phyloP scores from a whole-genome alignment of 2,329 filamentous ascomycete genomes.

The Proliferodiscus dingleyae region DNA sequence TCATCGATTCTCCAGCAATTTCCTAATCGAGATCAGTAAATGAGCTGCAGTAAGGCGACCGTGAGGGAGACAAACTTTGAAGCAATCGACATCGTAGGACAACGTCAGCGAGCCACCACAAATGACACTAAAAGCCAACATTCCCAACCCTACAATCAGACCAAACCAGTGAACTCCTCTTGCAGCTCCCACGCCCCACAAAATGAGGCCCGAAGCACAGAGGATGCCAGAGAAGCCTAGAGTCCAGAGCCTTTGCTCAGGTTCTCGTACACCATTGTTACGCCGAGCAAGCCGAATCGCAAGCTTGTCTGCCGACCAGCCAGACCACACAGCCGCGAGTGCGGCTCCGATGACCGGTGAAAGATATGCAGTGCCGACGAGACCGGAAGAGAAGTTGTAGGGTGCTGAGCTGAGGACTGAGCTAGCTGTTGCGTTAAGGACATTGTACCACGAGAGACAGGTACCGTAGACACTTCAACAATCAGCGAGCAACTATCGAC shows the following conservation, averaged over 20 bases:
- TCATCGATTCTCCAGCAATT: conserved; percentile 39
- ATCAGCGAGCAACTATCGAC: not conserved
- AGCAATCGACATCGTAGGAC: conserved; percentile 42
- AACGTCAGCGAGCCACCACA: conserved; percentile 33
- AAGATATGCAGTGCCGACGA: conserved; percentile 32
- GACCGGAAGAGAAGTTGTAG: conserved; percentile 33
- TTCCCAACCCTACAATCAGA: conserved; percentile 40
- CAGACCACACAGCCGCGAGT: conserved; percentile 2
- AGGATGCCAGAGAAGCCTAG: conserved; percentile 33
- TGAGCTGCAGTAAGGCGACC: not conserved
- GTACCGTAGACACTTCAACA: conserved; percentile 25
- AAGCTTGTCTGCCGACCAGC: conserved; percentile 23
- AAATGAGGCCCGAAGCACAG: conserved; percentile 37
- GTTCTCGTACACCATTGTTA: conserved; percentile 33
- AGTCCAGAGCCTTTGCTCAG: conserved; percentile 24
- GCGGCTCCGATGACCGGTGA: conserved; percentile 26
- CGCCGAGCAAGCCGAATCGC: conserved; percentile 33
- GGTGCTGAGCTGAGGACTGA: conserved; percentile 30
- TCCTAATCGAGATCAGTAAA: conserved; percentile 17
- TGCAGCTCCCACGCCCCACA: conserved; percentile 46
- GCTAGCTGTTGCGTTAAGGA: conserved; percentile 33
- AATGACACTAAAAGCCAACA: conserved; percentile 32
- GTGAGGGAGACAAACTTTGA: conserved; percentile 25
- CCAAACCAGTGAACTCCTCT: conserved; percentile 39
- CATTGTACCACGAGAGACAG: conserved; percentile 34